Base-by-base conservation (phyloP, 495 filamentous ascomycete genomes). In the Penicillium alfredii region DNA sequence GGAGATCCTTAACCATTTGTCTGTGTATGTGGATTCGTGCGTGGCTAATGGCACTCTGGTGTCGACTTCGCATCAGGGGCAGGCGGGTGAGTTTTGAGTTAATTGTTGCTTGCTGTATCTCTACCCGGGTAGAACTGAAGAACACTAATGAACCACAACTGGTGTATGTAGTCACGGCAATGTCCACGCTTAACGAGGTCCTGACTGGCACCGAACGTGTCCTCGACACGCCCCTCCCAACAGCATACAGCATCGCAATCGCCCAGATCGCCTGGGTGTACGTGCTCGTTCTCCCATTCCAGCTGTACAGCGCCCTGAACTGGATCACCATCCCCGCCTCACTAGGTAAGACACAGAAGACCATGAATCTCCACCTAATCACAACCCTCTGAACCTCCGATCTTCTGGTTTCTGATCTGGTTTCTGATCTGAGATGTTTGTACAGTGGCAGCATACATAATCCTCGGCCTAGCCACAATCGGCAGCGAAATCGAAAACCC, bases 291-390 rank as follows among this genome's bases (percentile, higher is more conserved):
- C 76, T 94, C 2, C 88, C 88, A 4, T 93, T 93, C 75, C 88
- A 94, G 52, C 74, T 94, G 6, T 77, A 72, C 45, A 42, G 55
- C 1, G 45, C 58, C 2, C 69, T 90, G 0, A 51, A 56, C 3
- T 93, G 81, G 81, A 71, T 88, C 29, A 83, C 86, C n/a, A 90
- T 94, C 41, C 88, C 88, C 1, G 87, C 78, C 11, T 85, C 86
- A 9, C 69, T 93, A 14, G 76, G 74, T 42, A 76, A 76, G 13
- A 8, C 8, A 14, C 14, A 17, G 6, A 9, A n/a, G 18, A 13
- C 7, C 33, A 30, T 30, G n/a, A n/a, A n/a, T n/a, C n/a, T n/a
- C n/a, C n/a, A n/a, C n/a, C n/a, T n/a, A n/a, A n/a, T n/a, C n/a
- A n/a, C n/a, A n/a, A n/a, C n/a, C n/a, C n/a, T n/a, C n/a, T n/a